Percentiles rank a stretch among this genome's conserved stretches.
Conservation (phyloP, 2,329 filamentous ascomycete genomes). For the Fusarium sp. region DNA sequence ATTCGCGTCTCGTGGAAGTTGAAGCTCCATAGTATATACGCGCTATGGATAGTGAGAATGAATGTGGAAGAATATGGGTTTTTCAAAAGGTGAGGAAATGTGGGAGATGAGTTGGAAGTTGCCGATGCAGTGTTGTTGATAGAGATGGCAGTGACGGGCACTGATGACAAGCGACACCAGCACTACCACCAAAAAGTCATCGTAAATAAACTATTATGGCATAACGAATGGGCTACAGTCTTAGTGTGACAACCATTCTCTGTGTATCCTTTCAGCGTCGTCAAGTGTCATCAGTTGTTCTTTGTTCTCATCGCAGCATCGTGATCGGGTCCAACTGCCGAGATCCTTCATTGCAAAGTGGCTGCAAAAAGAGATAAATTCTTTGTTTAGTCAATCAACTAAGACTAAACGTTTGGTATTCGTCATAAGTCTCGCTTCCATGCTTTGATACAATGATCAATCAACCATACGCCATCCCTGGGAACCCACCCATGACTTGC, state of each 20-base stretch:
- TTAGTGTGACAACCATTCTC: constrained; percentile 29
- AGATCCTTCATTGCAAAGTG: background rate
- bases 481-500: constrained; percentile 7
- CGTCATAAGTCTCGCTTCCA: constrained; percentile 15
- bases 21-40: constrained; percentile 28
- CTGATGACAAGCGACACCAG: constrained; percentile 10
- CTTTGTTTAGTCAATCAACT: constrained; percentile 34
- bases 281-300: constrained; percentile 34
- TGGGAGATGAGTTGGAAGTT: background rate
- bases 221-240: background rate
- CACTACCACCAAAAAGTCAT: constrained; percentile 1
- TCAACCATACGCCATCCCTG: constrained; percentile 27
- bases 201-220: background rate
- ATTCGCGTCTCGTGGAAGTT: constrained; percentile 9
- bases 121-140: background rate
- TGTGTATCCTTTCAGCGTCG: constrained; percentile 16
- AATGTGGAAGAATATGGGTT: background rate
- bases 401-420: constrained; percentile 32
- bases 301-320: constrained; percentile 35
- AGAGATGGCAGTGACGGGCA: constrained; percentile 19
- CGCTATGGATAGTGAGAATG: background rate
- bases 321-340: constrained; percentile 11
- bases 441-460: constrained; percentile 25
- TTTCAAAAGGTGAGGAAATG: background rate
- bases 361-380: background rate